Conservation (phyloP, 768 basidiomycete species). For the Tylopilus balloui region DNA sequence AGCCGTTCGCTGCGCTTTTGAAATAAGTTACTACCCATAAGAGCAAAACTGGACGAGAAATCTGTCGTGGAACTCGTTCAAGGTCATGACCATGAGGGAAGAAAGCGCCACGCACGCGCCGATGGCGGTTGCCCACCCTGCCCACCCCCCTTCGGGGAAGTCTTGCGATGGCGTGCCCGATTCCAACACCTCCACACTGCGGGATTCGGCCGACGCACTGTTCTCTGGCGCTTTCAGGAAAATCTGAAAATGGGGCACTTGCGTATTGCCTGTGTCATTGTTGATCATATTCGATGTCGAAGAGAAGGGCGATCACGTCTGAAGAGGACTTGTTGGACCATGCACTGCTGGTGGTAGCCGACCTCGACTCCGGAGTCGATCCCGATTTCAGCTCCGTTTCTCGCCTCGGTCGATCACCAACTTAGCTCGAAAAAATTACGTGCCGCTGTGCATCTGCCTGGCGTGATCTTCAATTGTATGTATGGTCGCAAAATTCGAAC, state of each 20-base stretch:
- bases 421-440: no score
- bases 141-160: conserved; percentile 29
- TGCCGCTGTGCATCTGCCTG: no score
- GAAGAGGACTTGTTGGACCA: no score
- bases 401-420: no score
- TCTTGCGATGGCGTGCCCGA: neutral
- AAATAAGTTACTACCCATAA: conserved; percentile 31
- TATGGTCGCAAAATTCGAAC: no score
- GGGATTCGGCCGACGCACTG: neutral
- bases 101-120: conserved; percentile 24
- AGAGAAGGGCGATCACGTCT: no score
- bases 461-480: no score
- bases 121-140: conserved; percentile 29
- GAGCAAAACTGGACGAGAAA: conserved; percentile 39
- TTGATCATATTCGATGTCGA: neutral
- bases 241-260: neutral
- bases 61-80: conserved; percentile 14
- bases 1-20: neutral
- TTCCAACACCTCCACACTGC: no score
- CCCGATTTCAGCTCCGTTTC: no score
- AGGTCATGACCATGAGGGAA: neutral
- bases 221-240: neutral
- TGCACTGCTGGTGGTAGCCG: no score
- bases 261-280: neutral
- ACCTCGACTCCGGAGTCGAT: no score